phyloP scores from a whole-genome alignment of 1,139 yeast genomes.

The Hemisphaericaspora xylofermentans region DNA sequence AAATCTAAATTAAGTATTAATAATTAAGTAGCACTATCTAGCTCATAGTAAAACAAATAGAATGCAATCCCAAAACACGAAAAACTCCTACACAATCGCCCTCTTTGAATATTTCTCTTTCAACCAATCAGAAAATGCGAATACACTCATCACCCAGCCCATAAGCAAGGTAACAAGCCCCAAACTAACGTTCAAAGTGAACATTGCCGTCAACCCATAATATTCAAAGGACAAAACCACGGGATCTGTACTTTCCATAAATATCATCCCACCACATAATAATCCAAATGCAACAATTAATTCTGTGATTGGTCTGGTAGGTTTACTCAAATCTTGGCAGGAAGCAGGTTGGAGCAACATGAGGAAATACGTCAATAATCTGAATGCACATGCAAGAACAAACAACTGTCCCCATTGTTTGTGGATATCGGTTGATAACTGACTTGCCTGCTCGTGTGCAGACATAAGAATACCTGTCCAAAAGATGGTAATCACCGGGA shows the following conservation, averaged over 20 bases:
- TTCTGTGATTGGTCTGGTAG: slow-evolving; percentile 75
- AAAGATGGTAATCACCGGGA: slow-evolving; percentile 87
- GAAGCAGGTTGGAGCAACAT: slow-evolving; percentile 42
- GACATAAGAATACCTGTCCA: slow-evolving; percentile 99
- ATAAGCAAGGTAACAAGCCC: slow-evolving; percentile 78
- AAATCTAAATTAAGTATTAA: no score
- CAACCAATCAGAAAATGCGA: slow-evolving; percentile 62
- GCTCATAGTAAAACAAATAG: neutral
- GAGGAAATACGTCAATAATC: slow-evolving; percentile 66
- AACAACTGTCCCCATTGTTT: slow-evolving; percentile 89
- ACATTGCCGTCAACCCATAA: slow-evolving; percentile 86
- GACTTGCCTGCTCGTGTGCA: slow-evolving; percentile 83
- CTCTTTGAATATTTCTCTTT: slow-evolving; percentile 14
- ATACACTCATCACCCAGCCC: slow-evolving; percentile 83
- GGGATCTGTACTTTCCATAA: slow-evolving; percentile 90
- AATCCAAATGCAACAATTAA: slow-evolving; percentile 73
- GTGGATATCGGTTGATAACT: slow-evolving; percentile 75
- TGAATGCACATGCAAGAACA: slow-evolving; percentile 72
- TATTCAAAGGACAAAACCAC: slow-evolving; percentile 80
- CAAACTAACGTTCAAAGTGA: slow-evolving; percentile 79
- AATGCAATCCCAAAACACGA: neutral
- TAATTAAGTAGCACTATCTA: no score
- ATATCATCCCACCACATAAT: slow-evolving; percentile 84
- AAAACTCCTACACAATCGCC: neutral
- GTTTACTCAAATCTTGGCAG: slow-evolving; percentile 37